phyloP scores from a whole-genome alignment of 208 protist species.

The Trypanosoma congolense region DNA sequence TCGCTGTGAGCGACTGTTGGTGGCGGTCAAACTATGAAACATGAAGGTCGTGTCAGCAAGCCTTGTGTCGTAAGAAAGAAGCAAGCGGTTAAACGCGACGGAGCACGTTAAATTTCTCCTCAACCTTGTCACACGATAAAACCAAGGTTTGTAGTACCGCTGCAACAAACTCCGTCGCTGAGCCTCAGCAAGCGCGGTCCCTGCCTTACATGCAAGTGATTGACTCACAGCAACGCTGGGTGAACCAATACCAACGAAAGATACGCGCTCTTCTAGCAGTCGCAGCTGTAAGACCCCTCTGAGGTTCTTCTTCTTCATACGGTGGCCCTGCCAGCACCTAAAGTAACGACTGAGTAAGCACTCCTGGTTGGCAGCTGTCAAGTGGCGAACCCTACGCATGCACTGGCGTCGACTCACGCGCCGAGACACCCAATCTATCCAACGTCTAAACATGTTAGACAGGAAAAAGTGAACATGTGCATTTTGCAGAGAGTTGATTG shows the following conservation, averaged over 20 bases:
- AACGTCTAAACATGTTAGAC: conserved; percentile 1
- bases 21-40: conserved; percentile 6
- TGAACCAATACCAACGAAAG: neutral
- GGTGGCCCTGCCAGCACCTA: conserved; percentile 2
- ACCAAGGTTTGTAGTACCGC: conserved; percentile 14
- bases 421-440: conserved; percentile 3
- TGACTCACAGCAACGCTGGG: neutral
- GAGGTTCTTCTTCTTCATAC: neutral
- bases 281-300: neutral
- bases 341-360: conserved; percentile 10
- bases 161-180: conserved; percentile 2
- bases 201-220: neutral
- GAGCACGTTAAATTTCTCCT: neutral
- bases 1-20: conserved; percentile 7
- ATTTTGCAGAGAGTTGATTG: conserved; percentile 1
- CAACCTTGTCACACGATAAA: neutral
- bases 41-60: conserved; percentile 21
- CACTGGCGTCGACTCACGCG: conserved; percentile 3
- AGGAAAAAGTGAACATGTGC: neutral
- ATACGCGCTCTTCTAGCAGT: conserved; percentile 1
- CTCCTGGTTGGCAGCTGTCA: conserved; percentile 5
- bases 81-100: conserved; percentile 43
- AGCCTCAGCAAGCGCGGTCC: neutral
- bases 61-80: conserved; percentile 32
- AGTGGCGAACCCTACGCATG: conserved; percentile 9